phyloP scores from a whole-genome alignment of 164 flowering plant species.

The Aristolochia californica region DNA sequence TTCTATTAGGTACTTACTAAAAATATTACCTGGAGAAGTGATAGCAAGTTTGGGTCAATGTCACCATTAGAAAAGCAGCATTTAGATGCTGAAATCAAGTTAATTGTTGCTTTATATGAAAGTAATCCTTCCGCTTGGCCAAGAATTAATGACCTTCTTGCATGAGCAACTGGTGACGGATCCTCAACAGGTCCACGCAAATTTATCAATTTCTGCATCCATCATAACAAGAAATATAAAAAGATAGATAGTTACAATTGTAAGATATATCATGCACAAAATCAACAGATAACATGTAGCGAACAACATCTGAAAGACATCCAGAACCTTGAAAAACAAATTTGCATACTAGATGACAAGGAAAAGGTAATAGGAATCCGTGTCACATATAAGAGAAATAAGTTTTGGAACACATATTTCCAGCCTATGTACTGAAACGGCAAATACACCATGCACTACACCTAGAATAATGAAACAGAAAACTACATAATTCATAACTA shows the following conservation, averaged over 20 bases:
- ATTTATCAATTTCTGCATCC: slow-evolving; percentile 68
- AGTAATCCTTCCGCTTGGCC: slow-evolving; percentile 53
- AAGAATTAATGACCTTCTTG: slow-evolving; percentile 43
- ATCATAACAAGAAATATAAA: slow-evolving; percentile 15
- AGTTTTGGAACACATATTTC: too few relatives aligned
- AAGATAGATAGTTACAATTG: slow-evolving; percentile 11
- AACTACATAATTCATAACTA: slow-evolving; percentile 16
- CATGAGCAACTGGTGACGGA: slow-evolving; percentile 65
- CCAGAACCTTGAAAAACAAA: too few relatives aligned
- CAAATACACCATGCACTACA: background rate
- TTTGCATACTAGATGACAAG: too few relatives aligned
- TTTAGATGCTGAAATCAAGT: slow-evolving; percentile 49
- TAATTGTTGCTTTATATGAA: slow-evolving; percentile 65
- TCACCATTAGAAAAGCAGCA: slow-evolving; percentile 50
- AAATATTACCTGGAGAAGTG: slow-evolving; percentile 67
- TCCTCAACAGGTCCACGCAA: slow-evolving; percentile 64
- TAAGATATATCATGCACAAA: background rate
- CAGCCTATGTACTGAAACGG: too few relatives aligned
- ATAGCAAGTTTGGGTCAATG: slow-evolving; percentile 52
- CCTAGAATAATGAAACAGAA: background rate
- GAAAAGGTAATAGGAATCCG: too few relatives aligned
- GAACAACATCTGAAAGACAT: background rate
- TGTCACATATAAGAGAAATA: too few relatives aligned
- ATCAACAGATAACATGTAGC: too few relatives aligned
- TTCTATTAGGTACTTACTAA: background rate